A percentile compares a stretch with the other conserved stretches of the same genome.
phyloP scores from a whole-genome alignment of 2,329 filamentous ascomycete species.

The Penicillium sp. region DNA sequence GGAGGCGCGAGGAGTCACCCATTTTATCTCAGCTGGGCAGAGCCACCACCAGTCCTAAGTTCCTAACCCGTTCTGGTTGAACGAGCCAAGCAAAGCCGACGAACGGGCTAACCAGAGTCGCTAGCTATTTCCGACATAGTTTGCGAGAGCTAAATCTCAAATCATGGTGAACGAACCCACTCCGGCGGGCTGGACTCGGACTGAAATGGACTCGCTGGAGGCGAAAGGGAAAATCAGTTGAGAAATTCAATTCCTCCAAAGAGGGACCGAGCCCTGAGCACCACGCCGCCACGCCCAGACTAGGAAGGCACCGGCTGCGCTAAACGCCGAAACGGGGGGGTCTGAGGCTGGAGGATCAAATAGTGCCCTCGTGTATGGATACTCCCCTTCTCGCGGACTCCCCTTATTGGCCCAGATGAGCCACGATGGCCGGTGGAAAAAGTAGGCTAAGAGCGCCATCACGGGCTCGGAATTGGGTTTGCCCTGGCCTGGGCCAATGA shows the following conservation, averaged over 20 bases:
- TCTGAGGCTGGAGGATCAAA: neutral
- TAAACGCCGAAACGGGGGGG: neutral
- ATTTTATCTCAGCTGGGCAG: neutral
- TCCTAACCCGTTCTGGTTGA: too few species aligned
- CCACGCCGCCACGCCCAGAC: neutral
- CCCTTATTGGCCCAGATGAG: neutral
- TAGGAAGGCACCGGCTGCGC: slow-evolving; percentile 6
- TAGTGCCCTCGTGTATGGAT: neutral
- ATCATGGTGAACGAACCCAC: neutral
- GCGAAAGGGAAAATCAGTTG: neutral
- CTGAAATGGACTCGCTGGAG: neutral
- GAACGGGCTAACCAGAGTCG: neutral
- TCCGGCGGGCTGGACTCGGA: neutral
- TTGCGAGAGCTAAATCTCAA: neutral
- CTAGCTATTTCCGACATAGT: neutral
- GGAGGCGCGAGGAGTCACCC: neutral
- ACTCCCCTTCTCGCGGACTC: neutral
- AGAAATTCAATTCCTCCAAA: neutral
- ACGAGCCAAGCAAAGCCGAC: too few species aligned
- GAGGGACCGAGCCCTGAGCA: neutral
- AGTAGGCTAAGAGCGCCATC: neutral
- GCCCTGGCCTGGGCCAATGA: neutral
- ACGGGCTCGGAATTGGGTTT: neutral
- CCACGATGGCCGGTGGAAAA: neutral
- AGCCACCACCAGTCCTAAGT: too few species aligned